Evolutionary conservation across 306 rosid genomes (phyloP).

Genomic region (Leucaena leucocephala): DNA sequence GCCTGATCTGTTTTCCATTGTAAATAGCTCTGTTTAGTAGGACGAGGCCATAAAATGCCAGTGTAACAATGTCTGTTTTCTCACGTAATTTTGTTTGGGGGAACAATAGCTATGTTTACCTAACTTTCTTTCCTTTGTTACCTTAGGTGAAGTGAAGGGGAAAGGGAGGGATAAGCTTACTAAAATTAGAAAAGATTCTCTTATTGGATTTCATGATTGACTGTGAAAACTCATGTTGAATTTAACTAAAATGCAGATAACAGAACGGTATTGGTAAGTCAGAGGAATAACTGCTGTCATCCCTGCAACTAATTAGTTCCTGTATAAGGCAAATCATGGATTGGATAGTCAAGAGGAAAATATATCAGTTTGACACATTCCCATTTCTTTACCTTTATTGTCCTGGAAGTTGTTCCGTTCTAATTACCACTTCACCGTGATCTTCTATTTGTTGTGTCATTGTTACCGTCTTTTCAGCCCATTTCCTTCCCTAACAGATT

Average conservation of each 20-base stretch:
- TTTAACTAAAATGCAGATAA: not conserved
- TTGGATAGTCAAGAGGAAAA: not conserved
- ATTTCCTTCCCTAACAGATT: not conserved
- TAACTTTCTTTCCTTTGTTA: not conserved
- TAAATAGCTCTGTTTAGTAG: not conserved
- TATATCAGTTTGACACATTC: not conserved
- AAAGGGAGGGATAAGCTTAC: conserved; percentile 1
- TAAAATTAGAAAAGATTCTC: not conserved
- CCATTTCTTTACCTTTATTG: not conserved
- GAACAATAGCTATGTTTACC: not conserved
- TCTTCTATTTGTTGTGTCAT: not conserved
- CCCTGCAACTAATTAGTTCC: conserved; percentile 11
- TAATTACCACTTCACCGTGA: not conserved
- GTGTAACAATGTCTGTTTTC: not conserved
- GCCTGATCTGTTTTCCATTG: conserved; percentile 13
- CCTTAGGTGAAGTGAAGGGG: conserved; percentile 14
- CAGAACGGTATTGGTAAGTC: conserved; percentile 1
- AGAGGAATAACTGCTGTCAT: conserved; percentile 2
- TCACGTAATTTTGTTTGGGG: not conserved
- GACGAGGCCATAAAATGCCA: not conserved
- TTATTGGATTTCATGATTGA: conserved; percentile 1
- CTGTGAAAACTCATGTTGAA: not conserved
- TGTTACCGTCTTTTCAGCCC: not conserved
- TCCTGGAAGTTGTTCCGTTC: not conserved
- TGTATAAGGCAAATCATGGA: conserved; percentile 13